Evolutionary conservation across 345 rosid species (phyloP).

Genomic region (Eucalyptus erythrocorys): DNA sequence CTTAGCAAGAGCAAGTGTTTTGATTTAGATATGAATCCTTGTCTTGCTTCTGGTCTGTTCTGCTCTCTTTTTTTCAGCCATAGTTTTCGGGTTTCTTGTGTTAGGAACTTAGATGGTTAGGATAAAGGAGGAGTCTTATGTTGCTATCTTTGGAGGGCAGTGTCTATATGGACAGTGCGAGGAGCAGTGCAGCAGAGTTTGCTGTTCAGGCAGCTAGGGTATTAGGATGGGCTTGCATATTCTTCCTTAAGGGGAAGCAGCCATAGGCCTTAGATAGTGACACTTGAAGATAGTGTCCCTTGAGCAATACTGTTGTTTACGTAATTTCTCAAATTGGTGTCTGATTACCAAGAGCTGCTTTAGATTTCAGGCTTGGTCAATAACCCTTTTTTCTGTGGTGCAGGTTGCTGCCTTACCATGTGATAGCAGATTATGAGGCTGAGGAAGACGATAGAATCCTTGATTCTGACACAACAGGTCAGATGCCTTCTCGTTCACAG

Average conservation of each 20-base stretch:
- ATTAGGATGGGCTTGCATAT: background rate
- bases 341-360: background rate
- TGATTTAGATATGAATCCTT: background rate
- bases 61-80: background rate
- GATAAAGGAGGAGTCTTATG: background rate
- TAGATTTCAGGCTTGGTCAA: background rate
- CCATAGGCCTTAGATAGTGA: background rate
- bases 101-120: background rate
- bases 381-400: background rate
- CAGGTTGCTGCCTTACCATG: slow-evolving; percentile 89
- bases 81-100: background rate
- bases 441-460: slow-evolving; percentile 90
- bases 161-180: background rate
- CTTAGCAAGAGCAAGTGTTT: background rate
- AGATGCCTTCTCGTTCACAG: slow-evolving; percentile 68
- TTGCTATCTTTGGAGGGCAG: background rate
- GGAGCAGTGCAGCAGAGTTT: background rate
- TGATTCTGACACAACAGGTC: slow-evolving; percentile 73
- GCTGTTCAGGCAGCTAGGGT: background rate
- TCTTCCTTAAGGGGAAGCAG: background rate
- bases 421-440: slow-evolving; percentile 92
- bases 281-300: background rate
- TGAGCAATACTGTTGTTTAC: background rate
- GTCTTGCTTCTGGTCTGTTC: background rate
- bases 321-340: background rate